These are phyloP conservation scores for Davidsoniella australis DNA, from an alignment of 2,329 filamentous ascomycete species.

Conservation along the genomic window DNA sequence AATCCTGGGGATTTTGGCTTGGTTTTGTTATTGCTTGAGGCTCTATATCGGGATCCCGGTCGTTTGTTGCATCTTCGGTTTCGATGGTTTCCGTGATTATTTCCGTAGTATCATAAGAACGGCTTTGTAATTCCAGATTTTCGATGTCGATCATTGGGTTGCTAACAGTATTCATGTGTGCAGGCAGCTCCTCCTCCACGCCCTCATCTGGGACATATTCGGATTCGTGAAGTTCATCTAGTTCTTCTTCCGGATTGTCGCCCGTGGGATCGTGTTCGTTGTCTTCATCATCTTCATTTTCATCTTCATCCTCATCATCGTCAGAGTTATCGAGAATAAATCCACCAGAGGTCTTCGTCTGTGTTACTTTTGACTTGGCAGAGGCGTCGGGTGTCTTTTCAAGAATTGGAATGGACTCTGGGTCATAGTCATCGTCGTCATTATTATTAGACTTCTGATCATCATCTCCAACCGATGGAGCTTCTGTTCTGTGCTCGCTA, in stretches of 20 bases:
- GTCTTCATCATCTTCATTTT: slow-evolving; percentile 15
- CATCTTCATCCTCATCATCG: slow-evolving; percentile 28
- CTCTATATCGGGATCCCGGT: background rate
- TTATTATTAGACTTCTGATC: slow-evolving; percentile 19
- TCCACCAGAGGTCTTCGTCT: slow-evolving; percentile 42
- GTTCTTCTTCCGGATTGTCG: background rate
- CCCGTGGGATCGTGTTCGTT: background rate
- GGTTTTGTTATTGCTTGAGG: background rate
- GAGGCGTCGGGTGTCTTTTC: slow-evolving; percentile 21
- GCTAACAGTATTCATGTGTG: background rate
- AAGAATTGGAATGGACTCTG: slow-evolving; percentile 33
- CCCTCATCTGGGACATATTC: background rate
- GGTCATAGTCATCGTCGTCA: slow-evolving; percentile 40
- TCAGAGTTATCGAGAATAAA: slow-evolving; percentile 45
- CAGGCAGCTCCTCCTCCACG: background rate
- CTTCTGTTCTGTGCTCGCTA: slow-evolving; percentile 12
- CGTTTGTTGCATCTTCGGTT: background rate
- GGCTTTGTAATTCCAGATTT: background rate
- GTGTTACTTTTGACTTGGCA: slow-evolving; percentile 21
- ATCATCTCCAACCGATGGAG: slow-evolving; percentile 9
- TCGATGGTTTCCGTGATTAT: slow-evolving; percentile 2
- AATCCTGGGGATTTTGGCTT: background rate
- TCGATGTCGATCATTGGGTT: background rate
- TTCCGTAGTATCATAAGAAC: background rate
- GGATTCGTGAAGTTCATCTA: slow-evolving; percentile 5